phyloP scores from a whole-genome alignment of 257 asterid genomes.

The Apocynum venetum region DNA sequence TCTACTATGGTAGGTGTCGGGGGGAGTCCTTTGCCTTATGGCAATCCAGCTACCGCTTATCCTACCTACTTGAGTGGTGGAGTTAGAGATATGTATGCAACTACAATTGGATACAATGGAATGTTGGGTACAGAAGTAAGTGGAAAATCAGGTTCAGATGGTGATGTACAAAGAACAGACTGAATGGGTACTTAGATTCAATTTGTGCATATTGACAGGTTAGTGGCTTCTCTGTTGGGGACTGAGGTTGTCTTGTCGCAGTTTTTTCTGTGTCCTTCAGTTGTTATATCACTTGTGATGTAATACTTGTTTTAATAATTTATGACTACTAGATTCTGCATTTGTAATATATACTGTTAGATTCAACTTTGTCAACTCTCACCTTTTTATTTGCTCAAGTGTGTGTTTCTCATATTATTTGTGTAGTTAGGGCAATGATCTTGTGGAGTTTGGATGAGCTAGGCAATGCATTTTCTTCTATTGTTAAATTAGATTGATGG shows the following conservation, averaged over 20 bases:
- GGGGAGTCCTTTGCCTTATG: conserved; percentile 47
- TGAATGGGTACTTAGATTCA: conserved; percentile 27
- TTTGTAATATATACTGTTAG: conserved; percentile 40
- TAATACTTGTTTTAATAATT: conserved; percentile 30
- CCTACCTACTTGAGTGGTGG: conserved; percentile 56
- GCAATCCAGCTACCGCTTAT: conserved; percentile 39
- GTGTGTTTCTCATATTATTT: not conserved
- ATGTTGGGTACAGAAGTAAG: conserved; percentile 13
- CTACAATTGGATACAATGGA: conserved; percentile 43
- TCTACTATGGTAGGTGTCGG: conserved; percentile 41
- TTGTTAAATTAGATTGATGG: not conserved
- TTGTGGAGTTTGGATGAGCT: not conserved
- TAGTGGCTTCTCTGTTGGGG: conserved; percentile 38
- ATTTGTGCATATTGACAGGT: conserved; percentile 49
- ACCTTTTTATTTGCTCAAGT: not conserved
- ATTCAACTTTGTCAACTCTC: not conserved
- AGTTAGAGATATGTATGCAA: conserved; percentile 33
- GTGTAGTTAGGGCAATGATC: not conserved
- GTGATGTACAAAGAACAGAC: conserved; percentile 43
- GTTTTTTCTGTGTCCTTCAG: conserved; percentile 27
- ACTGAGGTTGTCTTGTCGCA: conserved; percentile 24
- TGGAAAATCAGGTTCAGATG: conserved; percentile 29
- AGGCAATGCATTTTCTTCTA: not conserved
- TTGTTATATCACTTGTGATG: conserved; percentile 39
- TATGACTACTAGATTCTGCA: conserved; percentile 34